Evolutionary conservation across 2,329 filamentous ascomycete species (phyloP).

Genomic region (Cladosporium sp.): DNA sequence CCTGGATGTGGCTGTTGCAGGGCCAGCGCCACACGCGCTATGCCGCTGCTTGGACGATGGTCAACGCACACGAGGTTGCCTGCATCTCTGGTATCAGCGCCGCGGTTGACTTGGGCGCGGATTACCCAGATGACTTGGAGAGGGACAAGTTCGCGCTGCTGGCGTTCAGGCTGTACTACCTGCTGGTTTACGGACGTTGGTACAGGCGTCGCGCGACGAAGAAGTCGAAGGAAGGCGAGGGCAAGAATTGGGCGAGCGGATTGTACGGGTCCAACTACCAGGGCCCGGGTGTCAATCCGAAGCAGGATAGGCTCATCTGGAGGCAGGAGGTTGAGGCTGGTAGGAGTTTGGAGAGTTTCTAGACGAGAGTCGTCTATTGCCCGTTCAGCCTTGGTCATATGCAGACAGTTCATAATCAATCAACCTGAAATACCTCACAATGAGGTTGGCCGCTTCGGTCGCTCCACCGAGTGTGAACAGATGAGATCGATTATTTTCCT

Average conservation of each 20-base stretch:
- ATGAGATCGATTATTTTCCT: too few relatives aligned
- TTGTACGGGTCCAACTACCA: constrained; percentile 54
- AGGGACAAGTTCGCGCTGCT: constrained; percentile 56
- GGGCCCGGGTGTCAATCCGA: constrained; percentile 50
- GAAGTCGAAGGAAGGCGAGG: constrained; percentile 39
- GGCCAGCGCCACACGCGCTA: constrained; percentile 57
- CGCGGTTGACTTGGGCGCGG: constrained; percentile 61
- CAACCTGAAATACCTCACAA: too few relatives aligned
- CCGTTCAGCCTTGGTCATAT: too few relatives aligned
- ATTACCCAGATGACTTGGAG: constrained; percentile 57
- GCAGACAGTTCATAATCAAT: too few relatives aligned
- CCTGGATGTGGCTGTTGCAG: constrained; percentile 66
- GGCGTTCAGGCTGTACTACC: constrained; percentile 56
- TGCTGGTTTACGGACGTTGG: constrained; percentile 57
- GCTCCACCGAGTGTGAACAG: too few relatives aligned
- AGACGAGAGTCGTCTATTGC: not conserved
- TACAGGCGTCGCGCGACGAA: constrained; percentile 41
- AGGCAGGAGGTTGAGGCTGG: constrained; percentile 39
- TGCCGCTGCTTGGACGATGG: constrained; percentile 62
- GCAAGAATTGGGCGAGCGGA: constrained; percentile 51
- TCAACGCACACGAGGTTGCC: constrained; percentile 65
- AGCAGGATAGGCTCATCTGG: constrained; percentile 50
- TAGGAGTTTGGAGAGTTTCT: constrained; percentile 20
- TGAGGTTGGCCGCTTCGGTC: too few relatives aligned
- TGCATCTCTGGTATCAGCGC: constrained; percentile 66